These are phyloP conservation scores for Aspergillus ochraceoroseus DNA, from an alignment of 2,329 filamentous ascomycete genomes.

Conservation along the genomic window DNA sequence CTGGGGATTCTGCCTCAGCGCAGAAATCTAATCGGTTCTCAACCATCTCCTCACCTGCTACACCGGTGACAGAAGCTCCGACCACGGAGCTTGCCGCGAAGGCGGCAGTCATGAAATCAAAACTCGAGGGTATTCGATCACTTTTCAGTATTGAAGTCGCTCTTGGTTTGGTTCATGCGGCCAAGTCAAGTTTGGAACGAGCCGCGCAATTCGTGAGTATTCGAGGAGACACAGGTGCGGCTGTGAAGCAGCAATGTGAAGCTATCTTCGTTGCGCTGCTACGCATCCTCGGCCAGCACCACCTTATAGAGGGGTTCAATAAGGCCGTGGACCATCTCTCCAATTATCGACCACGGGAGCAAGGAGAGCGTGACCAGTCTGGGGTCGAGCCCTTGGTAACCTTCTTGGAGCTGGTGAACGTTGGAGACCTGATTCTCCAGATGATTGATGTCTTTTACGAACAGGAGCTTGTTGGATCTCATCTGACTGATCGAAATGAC, in stretches of 20 bases:
- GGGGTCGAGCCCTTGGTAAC: conserved; percentile 88
- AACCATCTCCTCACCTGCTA: conserved; percentile 34
- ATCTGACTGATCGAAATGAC: conserved; percentile 85
- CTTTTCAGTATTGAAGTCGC: conserved; percentile 96
- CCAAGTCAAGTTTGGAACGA: conserved; percentile 81
- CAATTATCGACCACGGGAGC: conserved; percentile 80
- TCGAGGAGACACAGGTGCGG: conserved; percentile 72
- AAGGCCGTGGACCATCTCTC: conserved; percentile 88
- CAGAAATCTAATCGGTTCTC: conserved; percentile 39
- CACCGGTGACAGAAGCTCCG: conserved; percentile 60
- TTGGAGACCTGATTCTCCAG: conserved; percentile 94
- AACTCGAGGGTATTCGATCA: conserved; percentile 88
- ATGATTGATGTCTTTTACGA: conserved; percentile 99
- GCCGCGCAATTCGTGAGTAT: conserved; percentile 76
- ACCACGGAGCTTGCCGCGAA: conserved; percentile 92
- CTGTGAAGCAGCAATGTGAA: conserved; percentile 82
- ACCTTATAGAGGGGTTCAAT: conserved; percentile 90
- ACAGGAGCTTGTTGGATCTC: conserved; percentile 78
- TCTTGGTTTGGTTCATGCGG: conserved; percentile 78
- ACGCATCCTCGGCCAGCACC: conserved; percentile 74
- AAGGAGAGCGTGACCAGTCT: conserved; percentile 57
- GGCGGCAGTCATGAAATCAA: conserved; percentile 93
- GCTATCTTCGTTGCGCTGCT: conserved; percentile 81
- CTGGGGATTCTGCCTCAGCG: conserved; percentile 18
- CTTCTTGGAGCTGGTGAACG: conserved; percentile 95